Evolutionary conservation across 345 rosid species (phyloP).

Genomic region (Carallia pectinifolia): DNA sequence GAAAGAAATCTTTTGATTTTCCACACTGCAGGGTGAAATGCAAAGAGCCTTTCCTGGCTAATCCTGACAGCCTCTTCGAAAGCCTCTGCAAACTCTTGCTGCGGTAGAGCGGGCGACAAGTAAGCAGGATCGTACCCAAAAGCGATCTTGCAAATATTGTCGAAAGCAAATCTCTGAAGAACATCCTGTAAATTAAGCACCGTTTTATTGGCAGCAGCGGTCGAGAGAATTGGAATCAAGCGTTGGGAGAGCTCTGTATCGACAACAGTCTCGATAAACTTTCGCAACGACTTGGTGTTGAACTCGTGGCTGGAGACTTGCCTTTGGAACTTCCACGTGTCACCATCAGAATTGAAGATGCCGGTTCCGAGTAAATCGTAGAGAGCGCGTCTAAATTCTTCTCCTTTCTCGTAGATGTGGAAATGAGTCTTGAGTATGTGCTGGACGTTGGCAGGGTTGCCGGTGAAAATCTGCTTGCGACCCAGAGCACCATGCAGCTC

Average conservation of each 20-base stretch:
- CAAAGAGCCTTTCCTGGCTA: slow-evolving; percentile 34
- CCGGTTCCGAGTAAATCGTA: slow-evolving; percentile 69
- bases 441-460: slow-evolving; percentile 57
- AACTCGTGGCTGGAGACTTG: slow-evolving; percentile 72
- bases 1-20: slow-evolving; percentile 40
- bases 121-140: slow-evolving; percentile 63
- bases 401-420: slow-evolving; percentile 54
- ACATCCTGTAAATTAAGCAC: slow-evolving; percentile 55
- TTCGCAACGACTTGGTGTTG: slow-evolving; percentile 62
- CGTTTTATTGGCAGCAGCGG: slow-evolving; percentile 26
- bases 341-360: slow-evolving; percentile 63
- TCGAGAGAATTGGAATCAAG: slow-evolving; percentile 50
- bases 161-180: slow-evolving; percentile 63
- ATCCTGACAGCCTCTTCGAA: slow-evolving; percentile 45
- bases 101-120: slow-evolving; percentile 42
- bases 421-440: slow-evolving; percentile 63
- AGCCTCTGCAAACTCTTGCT: slow-evolving; percentile 36
- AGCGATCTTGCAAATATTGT: slow-evolving; percentile 66
- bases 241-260: slow-evolving; percentile 51
- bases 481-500: slow-evolving; percentile 40
- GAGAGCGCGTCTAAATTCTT: slow-evolving; percentile 17
- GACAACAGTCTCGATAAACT: slow-evolving; percentile 54
- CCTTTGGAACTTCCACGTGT: slow-evolving; percentile 65
- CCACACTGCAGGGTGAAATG: slow-evolving; percentile 37
- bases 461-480: slow-evolving; percentile 40